Percentiles rank a stretch among this genome's conserved stretches.
These are phyloP conservation scores for Microdochium nivale DNA, from an alignment of 2,329 filamentous ascomycete species.

Conservation along the genomic window DNA sequence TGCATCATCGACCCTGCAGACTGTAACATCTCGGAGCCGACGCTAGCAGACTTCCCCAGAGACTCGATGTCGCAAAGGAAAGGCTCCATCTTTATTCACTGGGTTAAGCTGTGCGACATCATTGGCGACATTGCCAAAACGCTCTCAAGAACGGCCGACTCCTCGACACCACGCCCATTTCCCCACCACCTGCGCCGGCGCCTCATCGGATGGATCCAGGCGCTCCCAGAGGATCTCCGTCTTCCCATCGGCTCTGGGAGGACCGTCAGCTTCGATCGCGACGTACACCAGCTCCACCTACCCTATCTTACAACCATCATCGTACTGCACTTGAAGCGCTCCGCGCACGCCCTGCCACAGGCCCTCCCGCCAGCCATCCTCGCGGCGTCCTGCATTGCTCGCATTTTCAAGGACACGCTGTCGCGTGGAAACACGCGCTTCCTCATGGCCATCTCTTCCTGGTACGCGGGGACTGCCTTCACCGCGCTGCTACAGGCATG, in stretches of 20 bases:
- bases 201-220: conserved; percentile 24
- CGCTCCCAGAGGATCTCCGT: conserved; percentile 21
- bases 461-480: conserved; percentile 32
- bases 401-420: conserved; percentile 28
- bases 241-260: conserved; percentile 19
- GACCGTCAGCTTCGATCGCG: conserved; percentile 25
- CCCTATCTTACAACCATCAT: conserved; percentile 32
- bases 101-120: conserved; percentile 29
- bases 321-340: conserved; percentile 26
- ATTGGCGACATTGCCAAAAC: conserved; percentile 29
- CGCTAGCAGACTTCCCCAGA: conserved; percentile 27
- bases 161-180: conserved; percentile 11
- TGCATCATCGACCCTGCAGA: conserved; percentile 32
- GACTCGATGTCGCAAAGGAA: conserved; percentile 19
- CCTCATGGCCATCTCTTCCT: conserved; percentile 32
- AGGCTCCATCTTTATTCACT: conserved; percentile 30
- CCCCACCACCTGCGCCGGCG: conserved; percentile 17
- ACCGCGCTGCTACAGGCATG: conserved; percentile 29
- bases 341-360: conserved; percentile 25
- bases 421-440: conserved; percentile 28
- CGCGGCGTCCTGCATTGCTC: conserved; percentile 26
- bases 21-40: conserved; percentile 27
- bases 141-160: conserved; percentile 16
- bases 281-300: conserved; percentile 31
- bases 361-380: conserved; percentile 25